Evolutionary conservation across 805 yeast species (phyloP).

Genomic region (Saturnispora sekii): DNA sequence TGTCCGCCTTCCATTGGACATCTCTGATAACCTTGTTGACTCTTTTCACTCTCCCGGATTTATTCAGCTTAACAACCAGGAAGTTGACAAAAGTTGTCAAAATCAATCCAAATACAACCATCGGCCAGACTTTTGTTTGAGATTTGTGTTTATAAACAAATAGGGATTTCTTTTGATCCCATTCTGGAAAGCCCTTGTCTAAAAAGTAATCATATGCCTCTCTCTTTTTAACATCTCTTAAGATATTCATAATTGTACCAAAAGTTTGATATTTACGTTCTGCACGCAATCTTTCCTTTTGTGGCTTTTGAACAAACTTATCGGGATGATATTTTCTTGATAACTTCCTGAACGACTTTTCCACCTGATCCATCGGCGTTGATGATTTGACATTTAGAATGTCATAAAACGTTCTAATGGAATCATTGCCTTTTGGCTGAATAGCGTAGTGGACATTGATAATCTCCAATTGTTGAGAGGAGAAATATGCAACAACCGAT

Average conservation of each 20-base stretch:
- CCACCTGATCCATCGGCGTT: slow-evolving; percentile 44
- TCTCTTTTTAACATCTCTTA: slow-evolving; percentile 46
- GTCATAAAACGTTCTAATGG: slow-evolving; percentile 11
- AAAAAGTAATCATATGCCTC: slow-evolving; percentile 80
- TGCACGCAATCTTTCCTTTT: slow-evolving; percentile 39
- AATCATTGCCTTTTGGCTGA: slow-evolving; percentile 8
- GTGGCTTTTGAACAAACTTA: slow-evolving; percentile 37
- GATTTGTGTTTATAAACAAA: slow-evolving; percentile 13
- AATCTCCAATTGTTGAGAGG: slow-evolving; percentile 11
- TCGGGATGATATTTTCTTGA: slow-evolving; percentile 82
- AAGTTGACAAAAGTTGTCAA: slow-evolving; percentile 9
- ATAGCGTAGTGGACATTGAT: slow-evolving; percentile 12
- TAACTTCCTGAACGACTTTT: slow-evolving; percentile 57
- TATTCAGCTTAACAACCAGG: slow-evolving; percentile 10
- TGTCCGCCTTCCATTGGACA: slow-evolving; percentile 15
- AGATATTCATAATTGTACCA: slow-evolving; percentile 64
- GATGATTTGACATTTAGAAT: slow-evolving; percentile 20
- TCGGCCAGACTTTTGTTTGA: slow-evolving; percentile 5
- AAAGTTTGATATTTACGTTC: slow-evolving; percentile 70
- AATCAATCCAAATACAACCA: slow-evolving; percentile 6
- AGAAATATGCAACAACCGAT: slow-evolving; percentile 10
- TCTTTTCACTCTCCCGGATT: slow-evolving; percentile 12
- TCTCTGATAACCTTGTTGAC: slow-evolving; percentile 12
- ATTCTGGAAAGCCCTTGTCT: slow-evolving; percentile 76
- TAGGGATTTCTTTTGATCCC: slow-evolving; percentile 28